Conservation (phyloP, 202 grass and related monocot genomes). For the Hordeum pubiflorum region DNA sequence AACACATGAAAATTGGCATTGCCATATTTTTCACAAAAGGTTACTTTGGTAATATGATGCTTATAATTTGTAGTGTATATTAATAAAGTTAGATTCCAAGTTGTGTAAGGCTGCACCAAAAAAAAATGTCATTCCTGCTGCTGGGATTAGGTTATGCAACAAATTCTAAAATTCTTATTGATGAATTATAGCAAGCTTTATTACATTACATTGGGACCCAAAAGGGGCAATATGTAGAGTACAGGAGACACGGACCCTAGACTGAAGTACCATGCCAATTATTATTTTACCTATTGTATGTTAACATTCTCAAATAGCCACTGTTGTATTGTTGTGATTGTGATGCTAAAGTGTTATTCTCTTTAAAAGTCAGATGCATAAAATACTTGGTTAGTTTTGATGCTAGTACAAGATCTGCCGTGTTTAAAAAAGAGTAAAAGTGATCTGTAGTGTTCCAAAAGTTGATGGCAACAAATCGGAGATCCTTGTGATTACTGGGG, state of each 20-base stretch:
- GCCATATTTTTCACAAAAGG: background rate
- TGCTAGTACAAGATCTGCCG: background rate
- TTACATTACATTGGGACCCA: background rate
- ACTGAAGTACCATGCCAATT: background rate
- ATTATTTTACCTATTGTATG: background rate
- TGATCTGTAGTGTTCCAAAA: background rate
- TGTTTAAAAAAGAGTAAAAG: background rate
- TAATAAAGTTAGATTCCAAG: background rate
- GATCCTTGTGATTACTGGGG: background rate
- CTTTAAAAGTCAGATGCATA: background rate
- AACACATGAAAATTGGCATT: background rate
- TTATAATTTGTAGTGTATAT: background rate
- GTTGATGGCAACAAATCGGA: background rate
- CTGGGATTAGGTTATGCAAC: background rate
- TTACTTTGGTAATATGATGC: background rate
- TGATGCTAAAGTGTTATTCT: background rate
- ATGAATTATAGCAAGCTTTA: background rate
- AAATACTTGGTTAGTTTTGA: background rate
- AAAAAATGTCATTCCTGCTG: background rate
- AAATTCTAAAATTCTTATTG: background rate
- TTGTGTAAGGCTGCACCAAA: background rate
- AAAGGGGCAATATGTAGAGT: background rate
- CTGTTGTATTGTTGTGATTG: background rate
- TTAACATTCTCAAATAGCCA: background rate
- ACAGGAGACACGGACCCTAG: background rate